Percentiles rank a stretch among this genome's conserved stretches.
These are phyloP conservation scores for Suillus variegatus DNA, from an alignment of 768 basidiomycete genomes.

Conservation along the genomic window DNA sequence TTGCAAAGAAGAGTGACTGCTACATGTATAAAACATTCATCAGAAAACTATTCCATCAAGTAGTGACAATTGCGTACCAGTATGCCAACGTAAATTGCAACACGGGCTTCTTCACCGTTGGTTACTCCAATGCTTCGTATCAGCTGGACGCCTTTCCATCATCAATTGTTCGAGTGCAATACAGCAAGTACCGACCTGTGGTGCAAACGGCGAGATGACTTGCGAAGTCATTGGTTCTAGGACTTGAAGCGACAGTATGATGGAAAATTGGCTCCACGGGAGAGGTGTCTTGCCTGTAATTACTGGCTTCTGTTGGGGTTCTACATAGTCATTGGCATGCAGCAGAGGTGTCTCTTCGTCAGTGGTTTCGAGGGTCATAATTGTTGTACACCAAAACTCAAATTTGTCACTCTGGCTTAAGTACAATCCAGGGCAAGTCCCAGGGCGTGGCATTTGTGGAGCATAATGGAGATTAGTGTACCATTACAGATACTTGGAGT, in stretches of 20 bases:
- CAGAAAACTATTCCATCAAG: not conserved
- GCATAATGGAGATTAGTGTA: not conserved
- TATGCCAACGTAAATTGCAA: constrained; percentile 45
- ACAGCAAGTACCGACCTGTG: constrained; percentile 45
- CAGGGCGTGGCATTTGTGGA: not conserved
- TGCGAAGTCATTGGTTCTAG: constrained; percentile 71
- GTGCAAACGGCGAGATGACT: constrained; percentile 71
- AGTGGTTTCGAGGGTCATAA: constrained; percentile 10
- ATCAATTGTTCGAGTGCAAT: not conserved
- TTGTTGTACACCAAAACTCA: not conserved
- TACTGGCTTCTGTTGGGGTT: constrained; percentile 19
- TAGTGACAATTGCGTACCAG: constrained; percentile 30
- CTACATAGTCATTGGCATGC: constrained; percentile 26
- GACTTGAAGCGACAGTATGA: constrained; percentile 66
- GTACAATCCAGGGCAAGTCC: not conserved
- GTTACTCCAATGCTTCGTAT: constrained; percentile 27
- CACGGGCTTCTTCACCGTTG: constrained; percentile 39
- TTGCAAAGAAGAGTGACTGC: constrained; percentile 47
- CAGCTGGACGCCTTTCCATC: constrained; percentile 4
- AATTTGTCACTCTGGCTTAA: not conserved
- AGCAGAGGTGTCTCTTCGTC: constrained; percentile 64
- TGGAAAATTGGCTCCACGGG: constrained; percentile 62
- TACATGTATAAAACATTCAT: constrained; percentile 35
- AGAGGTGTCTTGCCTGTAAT: constrained; percentile 45
- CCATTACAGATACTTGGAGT: not conserved